Evolutionary conservation across 495 filamentous ascomycete genomes (phyloP).

Genomic region (Trichoderma reesei): DNA sequence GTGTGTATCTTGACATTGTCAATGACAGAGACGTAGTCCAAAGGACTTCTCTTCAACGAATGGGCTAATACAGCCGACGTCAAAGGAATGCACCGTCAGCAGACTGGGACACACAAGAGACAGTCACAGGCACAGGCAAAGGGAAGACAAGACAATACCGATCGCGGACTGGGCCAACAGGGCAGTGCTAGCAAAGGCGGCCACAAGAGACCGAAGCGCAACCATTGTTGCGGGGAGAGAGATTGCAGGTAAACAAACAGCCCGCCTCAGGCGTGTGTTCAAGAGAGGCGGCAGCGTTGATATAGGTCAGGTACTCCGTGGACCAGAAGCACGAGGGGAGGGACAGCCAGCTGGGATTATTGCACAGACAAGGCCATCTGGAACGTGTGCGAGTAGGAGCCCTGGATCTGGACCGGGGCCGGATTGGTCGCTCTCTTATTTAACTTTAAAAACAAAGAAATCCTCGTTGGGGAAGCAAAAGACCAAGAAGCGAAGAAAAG

Average conservation of each 20-base stretch:
- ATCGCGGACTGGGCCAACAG: constrained; percentile 22
- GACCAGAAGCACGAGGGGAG: not conserved
- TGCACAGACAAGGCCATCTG: constrained; percentile 1
- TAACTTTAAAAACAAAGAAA: not conserved
- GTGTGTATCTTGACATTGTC: constrained; percentile 71
- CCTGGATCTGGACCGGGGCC: too few species aligned
- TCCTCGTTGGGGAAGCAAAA: not conserved
- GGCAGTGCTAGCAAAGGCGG: constrained; percentile 22
- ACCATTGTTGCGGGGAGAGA: constrained; percentile 18
- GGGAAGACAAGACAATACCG: constrained; percentile 16
- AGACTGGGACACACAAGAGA: not conserved
- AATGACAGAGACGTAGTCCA: constrained; percentile 62
- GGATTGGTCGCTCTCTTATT: not conserved
- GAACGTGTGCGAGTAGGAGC: not conserved
- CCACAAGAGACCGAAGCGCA: constrained; percentile 25
- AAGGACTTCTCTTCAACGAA: constrained; percentile 65
- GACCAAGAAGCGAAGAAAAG: constrained; percentile 5
- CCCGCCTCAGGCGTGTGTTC: too few species aligned
- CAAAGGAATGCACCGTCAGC: not conserved
- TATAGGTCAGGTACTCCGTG: too few species aligned
- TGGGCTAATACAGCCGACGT: constrained; percentile 43
- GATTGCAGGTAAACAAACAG: not conserved
- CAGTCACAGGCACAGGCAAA: not conserved
- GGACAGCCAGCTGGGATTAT: not conserved
- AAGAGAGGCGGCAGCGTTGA: too few species aligned